Conservation (phyloP, 352 stramenopile species). For the Plasmopara viticola region DNA sequence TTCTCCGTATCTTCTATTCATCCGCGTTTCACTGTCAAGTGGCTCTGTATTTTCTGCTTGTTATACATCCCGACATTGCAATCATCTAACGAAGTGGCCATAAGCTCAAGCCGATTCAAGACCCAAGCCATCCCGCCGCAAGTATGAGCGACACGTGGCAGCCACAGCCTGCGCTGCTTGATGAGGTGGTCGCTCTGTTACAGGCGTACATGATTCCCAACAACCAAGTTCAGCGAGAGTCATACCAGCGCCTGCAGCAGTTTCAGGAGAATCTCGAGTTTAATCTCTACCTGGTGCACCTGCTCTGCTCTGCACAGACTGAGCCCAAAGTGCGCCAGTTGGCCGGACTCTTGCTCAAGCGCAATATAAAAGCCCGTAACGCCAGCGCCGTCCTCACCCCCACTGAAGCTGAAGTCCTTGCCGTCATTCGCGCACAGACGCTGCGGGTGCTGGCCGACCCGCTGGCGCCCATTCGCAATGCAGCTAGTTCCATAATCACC, state of each 20-base stretch:
- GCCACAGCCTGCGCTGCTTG: constrained; percentile 63
- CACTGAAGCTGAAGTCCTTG: constrained; percentile 68
- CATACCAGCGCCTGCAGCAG: constrained; percentile 78
- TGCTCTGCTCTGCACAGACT: constrained; percentile 58
- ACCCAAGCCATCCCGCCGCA: not conserved
- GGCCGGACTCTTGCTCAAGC: constrained; percentile 78
- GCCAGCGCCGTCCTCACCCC: constrained; percentile 41
- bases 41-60: constrained; percentile 9
- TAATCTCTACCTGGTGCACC: constrained; percentile 82
- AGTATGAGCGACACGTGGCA: constrained; percentile 56
- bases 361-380: constrained; percentile 79
- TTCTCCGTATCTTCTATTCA: constrained; percentile 1
- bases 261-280: constrained; percentile 88
- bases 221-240: constrained; percentile 79
- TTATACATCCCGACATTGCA: not conserved
- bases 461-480: constrained; percentile 63
- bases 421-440: constrained; percentile 72
- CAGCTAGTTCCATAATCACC: constrained; percentile 70
- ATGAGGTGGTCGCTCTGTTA: constrained; percentile 72
- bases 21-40: constrained; percentile 4
- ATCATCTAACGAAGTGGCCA: not conserved
- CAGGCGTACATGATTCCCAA: constrained; percentile 80
- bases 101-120: constrained; percentile 1
- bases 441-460: constrained; percentile 61
- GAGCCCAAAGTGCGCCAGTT: constrained; percentile 70